phyloP scores from a whole-genome alignment of 345 rosid species.

The Capsella bursapastoris region DNA sequence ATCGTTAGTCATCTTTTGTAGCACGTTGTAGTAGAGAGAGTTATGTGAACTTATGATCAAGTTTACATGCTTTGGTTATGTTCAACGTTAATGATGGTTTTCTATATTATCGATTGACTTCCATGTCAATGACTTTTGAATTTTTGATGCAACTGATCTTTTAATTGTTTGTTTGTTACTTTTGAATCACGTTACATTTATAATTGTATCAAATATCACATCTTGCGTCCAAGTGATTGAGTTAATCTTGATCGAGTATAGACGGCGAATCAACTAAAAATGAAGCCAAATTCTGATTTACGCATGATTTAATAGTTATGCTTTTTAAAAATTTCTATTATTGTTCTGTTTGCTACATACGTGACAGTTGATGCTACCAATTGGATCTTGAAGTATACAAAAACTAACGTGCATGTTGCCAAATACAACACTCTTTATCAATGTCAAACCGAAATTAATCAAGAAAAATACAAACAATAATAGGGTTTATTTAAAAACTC shows the following conservation, averaged over 20 bases:
- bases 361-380: neutral
- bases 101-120: neutral
- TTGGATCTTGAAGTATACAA: neutral
- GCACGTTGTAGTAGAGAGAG: neutral
- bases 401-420: constrained; percentile 26
- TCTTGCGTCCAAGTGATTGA: neutral
- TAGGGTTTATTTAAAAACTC: neutral
- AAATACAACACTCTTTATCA: neutral
- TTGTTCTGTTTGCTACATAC: neutral
- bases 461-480: constrained; percentile 5
- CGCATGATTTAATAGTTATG: neutral
- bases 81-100: neutral
- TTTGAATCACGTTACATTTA: neutral
- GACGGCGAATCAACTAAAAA: neutral
- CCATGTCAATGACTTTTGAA: neutral
- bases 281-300: neutral
- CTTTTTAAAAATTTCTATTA: neutral
- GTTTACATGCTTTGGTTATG: neutral
- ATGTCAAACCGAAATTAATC: neutral
- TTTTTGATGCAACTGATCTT: neutral
- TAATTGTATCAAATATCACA: neutral
- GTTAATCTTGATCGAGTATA: neutral
- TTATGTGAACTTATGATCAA: neutral
- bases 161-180: neutral
- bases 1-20: no score